Conservation (phyloP, 495 filamentous ascomycete genomes). For the Penicillium pancosmium region DNA sequence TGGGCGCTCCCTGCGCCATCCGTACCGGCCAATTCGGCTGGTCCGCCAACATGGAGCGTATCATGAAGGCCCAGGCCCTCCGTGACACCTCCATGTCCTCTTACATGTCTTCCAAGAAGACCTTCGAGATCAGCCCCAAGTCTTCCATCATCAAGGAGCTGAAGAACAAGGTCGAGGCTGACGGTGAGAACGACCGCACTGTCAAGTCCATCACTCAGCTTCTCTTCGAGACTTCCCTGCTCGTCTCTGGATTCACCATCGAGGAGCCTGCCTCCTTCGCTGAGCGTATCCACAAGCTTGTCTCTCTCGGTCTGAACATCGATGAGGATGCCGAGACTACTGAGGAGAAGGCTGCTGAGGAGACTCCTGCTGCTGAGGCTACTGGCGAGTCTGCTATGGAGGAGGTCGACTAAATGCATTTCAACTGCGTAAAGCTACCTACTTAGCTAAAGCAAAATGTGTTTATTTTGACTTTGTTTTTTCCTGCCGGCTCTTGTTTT, state of each 20-base stretch:
- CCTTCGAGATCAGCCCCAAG: slow-evolving; percentile 99
- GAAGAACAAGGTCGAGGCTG: slow-evolving; percentile 95
- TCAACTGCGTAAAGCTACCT: too few species aligned
- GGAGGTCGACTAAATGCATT: slow-evolving; percentile 68
- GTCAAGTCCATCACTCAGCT: slow-evolving; percentile 98
- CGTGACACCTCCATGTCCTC: slow-evolving; percentile 99
- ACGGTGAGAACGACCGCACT: slow-evolving; percentile 96
- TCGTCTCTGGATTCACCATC: slow-evolving; percentile 99
- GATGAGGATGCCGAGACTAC: slow-evolving; percentile 83
- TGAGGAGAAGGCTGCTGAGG: slow-evolving; percentile 64
- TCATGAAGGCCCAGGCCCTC: slow-evolving; percentile 99
- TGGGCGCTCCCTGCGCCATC: slow-evolving; percentile 95
- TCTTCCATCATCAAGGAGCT: slow-evolving; percentile 97
- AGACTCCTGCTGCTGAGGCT: slow-evolving; percentile 59
- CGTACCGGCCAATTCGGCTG: slow-evolving; percentile 99
- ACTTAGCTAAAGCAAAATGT: too few species aligned
- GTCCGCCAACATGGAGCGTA: slow-evolving; percentile 99
- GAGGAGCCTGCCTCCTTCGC: slow-evolving; percentile 97
- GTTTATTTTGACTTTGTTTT: neutral
- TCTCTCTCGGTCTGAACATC: slow-evolving; percentile 92
- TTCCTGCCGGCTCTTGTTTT: slow-evolving; percentile 19
- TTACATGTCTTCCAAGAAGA: slow-evolving; percentile 99
- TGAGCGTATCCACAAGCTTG: slow-evolving; percentile 98
- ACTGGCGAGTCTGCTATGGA: slow-evolving; percentile 71
- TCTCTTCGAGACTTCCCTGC: slow-evolving; percentile 95